phyloP scores from a whole-genome alignment of 2,329 filamentous ascomycete species.

The Ophiognomonia clavigignenti-juglandacearum region DNA sequence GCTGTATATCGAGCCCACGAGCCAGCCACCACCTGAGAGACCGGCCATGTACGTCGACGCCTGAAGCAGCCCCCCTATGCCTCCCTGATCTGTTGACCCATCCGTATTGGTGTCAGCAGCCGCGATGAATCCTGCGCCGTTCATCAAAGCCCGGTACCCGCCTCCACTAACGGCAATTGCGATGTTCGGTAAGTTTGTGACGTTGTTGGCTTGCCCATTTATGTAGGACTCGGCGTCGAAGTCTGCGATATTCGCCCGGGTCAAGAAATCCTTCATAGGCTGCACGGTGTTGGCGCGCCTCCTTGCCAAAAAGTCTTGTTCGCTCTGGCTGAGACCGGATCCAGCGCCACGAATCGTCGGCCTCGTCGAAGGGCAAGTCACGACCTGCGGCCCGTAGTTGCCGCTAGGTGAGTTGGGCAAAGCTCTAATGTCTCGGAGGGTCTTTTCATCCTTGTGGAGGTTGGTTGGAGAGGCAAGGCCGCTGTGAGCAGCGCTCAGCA shows the following conservation, averaged over 20 bases:
- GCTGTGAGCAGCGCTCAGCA: neutral
- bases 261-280: slow-evolving; percentile 71
- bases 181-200: slow-evolving; percentile 48
- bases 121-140: slow-evolving; percentile 72
- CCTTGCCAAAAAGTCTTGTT: slow-evolving; percentile 67
- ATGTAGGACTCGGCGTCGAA: slow-evolving; percentile 77
- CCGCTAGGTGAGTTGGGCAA: slow-evolving; percentile 38
- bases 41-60: slow-evolving; percentile 75
- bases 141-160: slow-evolving; percentile 82
- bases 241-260: slow-evolving; percentile 65
- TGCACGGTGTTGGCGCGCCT: slow-evolving; percentile 69
- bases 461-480: no score
- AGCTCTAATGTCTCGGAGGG: slow-evolving; percentile 23
- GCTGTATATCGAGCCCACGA: slow-evolving; percentile 73
- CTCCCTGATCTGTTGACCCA: slow-evolving; percentile 56
- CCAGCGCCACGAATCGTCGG: slow-evolving; percentile 64
- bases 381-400: slow-evolving; percentile 65
- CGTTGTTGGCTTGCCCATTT: slow-evolving; percentile 59
- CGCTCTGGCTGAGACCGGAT: slow-evolving; percentile 56
- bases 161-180: slow-evolving; percentile 77
- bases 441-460: neutral
- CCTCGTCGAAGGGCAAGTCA: slow-evolving; percentile 64
- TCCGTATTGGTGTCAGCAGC: slow-evolving; percentile 73
- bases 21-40: slow-evolving; percentile 78
- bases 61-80: slow-evolving; percentile 77